Evolutionary conservation across 768 basidiomycete species (phyloP), one percentile per base, ranked within the genome.

Genomic region (Suillus hirtellus): DNA sequence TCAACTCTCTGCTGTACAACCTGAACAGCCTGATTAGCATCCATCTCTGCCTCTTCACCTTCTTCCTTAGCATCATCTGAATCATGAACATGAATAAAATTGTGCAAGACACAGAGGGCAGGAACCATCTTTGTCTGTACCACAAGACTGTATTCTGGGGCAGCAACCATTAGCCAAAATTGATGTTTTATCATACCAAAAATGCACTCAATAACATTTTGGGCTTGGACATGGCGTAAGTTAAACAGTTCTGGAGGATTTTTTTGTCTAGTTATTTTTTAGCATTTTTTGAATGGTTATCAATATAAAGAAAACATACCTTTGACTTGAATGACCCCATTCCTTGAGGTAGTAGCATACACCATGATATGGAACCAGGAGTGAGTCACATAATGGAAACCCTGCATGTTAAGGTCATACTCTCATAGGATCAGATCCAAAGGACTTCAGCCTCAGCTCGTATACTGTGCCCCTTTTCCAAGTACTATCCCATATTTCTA

Each of bases 341-440:
- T 78, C 75, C 27, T 67, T 68, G 43, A 78, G 69, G 62, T 80
- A 76, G 70, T 80, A 80, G 8, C 70, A 67, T 10, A 79, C 68
- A 2, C 67, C 38, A 65, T 74, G 17, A 43, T 43, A 43, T 43
- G 42, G 42, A 43, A 43, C 42, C 42, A 43, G 42, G 17, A 43
- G 42, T 43, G 42, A 43, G 42, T 43, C 63, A 62, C 70, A 71
- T 7, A n/a, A n/a, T n/a, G 68, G 60, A 64, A 69, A 75, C 0
- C 72, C 73, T 38, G 71, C 72, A 70, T 76, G n/a, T n/a, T n/a
- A n/a, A n/a, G n/a, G n/a, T n/a, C n/a, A n/a, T n/a, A n/a, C n/a
- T n/a, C n/a, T n/a, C n/a, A n/a, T n/a, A n/a, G n/a, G n/a, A n/a
- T n/a, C n/a, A n/a, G n/a, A n/a, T n/a, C n/a, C n/a, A n/a, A n/a